Percentiles rank a stretch among this genome's conserved stretches.
Conservation (phyloP, 345 rosid species). For the Citrus maxima region DNA sequence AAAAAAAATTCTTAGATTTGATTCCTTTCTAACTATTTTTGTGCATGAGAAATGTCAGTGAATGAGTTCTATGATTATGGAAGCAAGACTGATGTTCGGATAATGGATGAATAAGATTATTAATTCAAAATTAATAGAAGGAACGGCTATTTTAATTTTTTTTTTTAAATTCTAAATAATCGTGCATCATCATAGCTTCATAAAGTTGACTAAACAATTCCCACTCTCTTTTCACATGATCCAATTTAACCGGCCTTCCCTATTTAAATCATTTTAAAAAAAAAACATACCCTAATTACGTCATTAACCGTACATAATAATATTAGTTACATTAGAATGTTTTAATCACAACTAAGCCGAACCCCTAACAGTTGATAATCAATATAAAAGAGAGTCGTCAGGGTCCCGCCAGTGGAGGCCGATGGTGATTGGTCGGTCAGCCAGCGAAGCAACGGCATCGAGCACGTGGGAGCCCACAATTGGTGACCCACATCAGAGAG, state of each 20-base stretch:
- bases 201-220: not conserved
- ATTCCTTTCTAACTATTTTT: not conserved
- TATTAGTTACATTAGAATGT: not conserved
- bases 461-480: conserved; percentile 22
- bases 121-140: not conserved
- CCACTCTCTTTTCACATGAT: not conserved
- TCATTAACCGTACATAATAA: not conserved
- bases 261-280: not conserved
- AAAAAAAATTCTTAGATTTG: not conserved
- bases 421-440: conserved; percentile 16
- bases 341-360: not conserved
- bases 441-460: conserved; percentile 15
- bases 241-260: not conserved
- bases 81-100: not conserved
- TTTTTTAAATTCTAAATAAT: not conserved
- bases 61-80: not conserved
- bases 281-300: not conserved
- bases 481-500: not conserved
- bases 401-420: not conserved
- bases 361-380: not conserved
- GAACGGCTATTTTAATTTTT: not conserved
- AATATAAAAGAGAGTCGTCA: not conserved
- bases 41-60: not conserved
- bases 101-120: not conserved
- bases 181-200: not conserved